Evolutionary conservation across 306 rosid genomes (phyloP), one percentile per base, ranked within the genome.

Genomic region (Alnus rubra): DNA sequence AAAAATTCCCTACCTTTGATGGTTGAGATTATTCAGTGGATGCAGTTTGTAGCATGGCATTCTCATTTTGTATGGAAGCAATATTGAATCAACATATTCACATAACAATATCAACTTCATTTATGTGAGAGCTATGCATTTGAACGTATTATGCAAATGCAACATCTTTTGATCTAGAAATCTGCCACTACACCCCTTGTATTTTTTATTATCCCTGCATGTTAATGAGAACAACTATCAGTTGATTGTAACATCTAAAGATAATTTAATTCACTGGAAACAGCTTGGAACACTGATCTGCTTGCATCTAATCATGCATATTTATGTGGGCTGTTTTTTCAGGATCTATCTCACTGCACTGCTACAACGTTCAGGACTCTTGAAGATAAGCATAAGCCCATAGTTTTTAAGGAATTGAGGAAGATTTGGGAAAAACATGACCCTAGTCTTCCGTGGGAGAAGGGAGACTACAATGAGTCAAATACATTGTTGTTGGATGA

Each of bases 401-500:
- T 94, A 65, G 89, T 92, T 65, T 92, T 92, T 37, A 94, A 94
- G 88, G 97, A 94, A 50, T 69, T 94, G 79, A 90, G 90, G 77
- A 92, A 75, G 85, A 70, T 94, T 74, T 94, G 98, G 97, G 92
- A 90, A 76, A 90, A 90, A 63, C 85, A 86, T 9, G 94, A 90
- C 77, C 88, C 90, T 31, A 67, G 65, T 87, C 93, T 90, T 88
- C 97, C 93, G 13, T 94, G 97, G 96, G 86, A 87, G 82, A 87
- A 82, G 53, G 97, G 96, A 23, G 84, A 83, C 68, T 94, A 81
- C 56, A 79, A 88, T 30, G 89, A 89, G 86, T 81, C 90, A n/a
- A 94, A 94, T 45, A 92, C 98, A 0, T 76, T 92, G 79, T 79
- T 94, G 76, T 58, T 94, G 87, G 98, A 94, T 80, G 98, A 94